Evolutionary conservation across 805 yeast genomes (phyloP), one percentile per base, ranked within the genome.

Genomic region (Pichia cabralensis): DNA sequence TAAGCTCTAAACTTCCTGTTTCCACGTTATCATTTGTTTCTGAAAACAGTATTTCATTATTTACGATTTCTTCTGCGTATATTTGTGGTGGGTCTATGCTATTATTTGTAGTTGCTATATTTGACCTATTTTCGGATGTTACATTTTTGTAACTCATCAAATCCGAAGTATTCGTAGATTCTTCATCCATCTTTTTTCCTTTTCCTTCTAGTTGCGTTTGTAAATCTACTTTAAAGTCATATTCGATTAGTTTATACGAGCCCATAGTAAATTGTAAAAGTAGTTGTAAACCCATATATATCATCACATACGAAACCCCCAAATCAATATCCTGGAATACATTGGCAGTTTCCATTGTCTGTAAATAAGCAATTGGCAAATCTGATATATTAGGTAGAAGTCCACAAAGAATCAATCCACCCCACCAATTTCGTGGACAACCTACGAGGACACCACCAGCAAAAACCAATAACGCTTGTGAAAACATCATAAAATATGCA

Each of bases 291-390:
- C 84, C 79, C 30, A 80, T 61, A 46, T 80, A 81, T 26, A 86
- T 77, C 48, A 86, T 78, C n/a, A 83, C 79, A 56, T 80, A 83
- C 1, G 96, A 94, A 20, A 80, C 78, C 12, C 96, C 96, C 44
- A 69, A 67, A 34, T 72, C 66, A 20, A 84, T 83, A 13, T 62
- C 47, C 0, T 77, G 61, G 47, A 88, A 80, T 6, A 68, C 60
- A 3, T 71, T 61, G 1, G 72, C 61, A 1, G 85, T 76, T 16
- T 80, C 77, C 51, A 84, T 60, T 1, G 92, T 78, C 46, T 78
- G 84, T 22, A 77, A 54, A 46, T 84, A 85, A 0, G 95, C 94
- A 47, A 84, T 80, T 0, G 95, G 95, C 36, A 84, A 63, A 58
- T 84, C 95, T 12, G 85, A 71, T 28, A 79, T 76, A 50, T 84